These are phyloP conservation scores for Phytophthora fragariae DNA, from an alignment of 352 stramenopile species.

Conservation along the genomic window DNA sequence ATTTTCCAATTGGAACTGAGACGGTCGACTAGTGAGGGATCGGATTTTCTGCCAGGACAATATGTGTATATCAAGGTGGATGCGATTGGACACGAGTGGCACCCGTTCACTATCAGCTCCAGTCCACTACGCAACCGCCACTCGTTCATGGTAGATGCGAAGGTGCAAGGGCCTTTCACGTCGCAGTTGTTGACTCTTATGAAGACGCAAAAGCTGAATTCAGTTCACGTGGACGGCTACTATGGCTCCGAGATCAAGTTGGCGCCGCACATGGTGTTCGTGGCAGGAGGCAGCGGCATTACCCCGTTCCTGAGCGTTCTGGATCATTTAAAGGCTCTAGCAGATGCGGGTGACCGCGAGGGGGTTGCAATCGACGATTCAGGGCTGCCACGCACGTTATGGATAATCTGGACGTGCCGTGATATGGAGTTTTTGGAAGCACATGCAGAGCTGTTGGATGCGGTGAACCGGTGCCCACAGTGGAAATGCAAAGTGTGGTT, in stretches of 20 bases:
- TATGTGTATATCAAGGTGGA: constrained; percentile 80
- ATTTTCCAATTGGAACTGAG: constrained; percentile 69
- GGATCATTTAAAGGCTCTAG: constrained; percentile 59
- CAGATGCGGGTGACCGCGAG: constrained; percentile 23
- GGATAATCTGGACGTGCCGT: constrained; percentile 64
- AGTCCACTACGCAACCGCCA: constrained; percentile 54
- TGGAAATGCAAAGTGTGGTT: constrained; percentile 66
- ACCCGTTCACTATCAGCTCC: constrained; percentile 78
- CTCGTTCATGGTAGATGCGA: constrained; percentile 63
- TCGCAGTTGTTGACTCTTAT: constrained; percentile 54
- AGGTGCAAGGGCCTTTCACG: constrained; percentile 74
- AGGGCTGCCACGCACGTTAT: constrained; percentile 52
- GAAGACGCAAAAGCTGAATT: constrained; percentile 46
- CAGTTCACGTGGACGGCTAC: constrained; percentile 74
- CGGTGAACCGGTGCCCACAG: constrained; percentile 44
- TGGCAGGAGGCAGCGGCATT: constrained; percentile 77
- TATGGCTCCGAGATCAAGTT: constrained; percentile 66
- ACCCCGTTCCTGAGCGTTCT: constrained; percentile 75
- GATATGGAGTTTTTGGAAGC: constrained; percentile 54
- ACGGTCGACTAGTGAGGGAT: constrained; percentile 28
- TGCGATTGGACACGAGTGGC: constrained; percentile 68
- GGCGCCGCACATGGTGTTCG: constrained; percentile 67
- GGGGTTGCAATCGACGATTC: constrained; percentile 23
- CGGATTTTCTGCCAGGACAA: constrained; percentile 62
- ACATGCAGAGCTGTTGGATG: constrained; percentile 52